Percentiles rank a stretch among this genome's conserved stretches.
phyloP scores from a whole-genome alignment of 2,329 filamentous ascomycete genomes.

The Ophiostoma populinum region DNA sequence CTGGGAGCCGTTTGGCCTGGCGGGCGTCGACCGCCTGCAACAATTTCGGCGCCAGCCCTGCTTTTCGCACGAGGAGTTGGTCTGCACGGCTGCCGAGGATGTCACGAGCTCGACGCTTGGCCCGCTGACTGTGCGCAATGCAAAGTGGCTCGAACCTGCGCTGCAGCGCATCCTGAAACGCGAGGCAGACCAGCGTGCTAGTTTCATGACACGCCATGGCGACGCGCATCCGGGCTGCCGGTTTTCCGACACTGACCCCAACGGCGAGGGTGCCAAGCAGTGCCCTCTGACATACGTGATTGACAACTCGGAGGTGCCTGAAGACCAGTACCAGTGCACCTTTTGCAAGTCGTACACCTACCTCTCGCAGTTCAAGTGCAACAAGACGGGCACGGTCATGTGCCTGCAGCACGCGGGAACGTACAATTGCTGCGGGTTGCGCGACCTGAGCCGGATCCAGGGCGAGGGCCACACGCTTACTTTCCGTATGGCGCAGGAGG shows the following conservation, averaged over 20 bases:
- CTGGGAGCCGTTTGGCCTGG: constrained; percentile 84
- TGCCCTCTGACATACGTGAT: constrained; percentile 31
- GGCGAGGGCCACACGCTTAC: constrained; percentile 57
- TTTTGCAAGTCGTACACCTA: constrained; percentile 90
- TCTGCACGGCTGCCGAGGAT: constrained; percentile 75
- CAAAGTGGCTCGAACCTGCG: constrained; percentile 87
- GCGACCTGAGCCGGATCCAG: constrained; percentile 47
- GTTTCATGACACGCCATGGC: constrained; percentile 33
- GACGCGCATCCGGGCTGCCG: constrained; percentile 31
- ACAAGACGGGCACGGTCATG: constrained; percentile 61
- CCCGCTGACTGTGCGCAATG: constrained; percentile 60
- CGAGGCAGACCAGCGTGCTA: not conserved
- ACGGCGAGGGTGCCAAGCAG: constrained; percentile 14
- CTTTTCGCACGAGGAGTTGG: constrained; percentile 89
- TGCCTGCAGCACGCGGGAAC: constrained; percentile 70
- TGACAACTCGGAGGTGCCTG: constrained; percentile 58
- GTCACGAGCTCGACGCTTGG: constrained; percentile 35
- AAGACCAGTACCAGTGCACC: constrained; percentile 83
- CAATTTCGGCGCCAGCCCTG: constrained; percentile 82
- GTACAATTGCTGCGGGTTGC: constrained; percentile 61
- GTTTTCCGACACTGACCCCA: constrained; percentile 23
- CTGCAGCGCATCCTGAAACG: constrained; percentile 46
- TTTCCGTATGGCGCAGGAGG: constrained; percentile 60
- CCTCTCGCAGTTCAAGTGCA: constrained; percentile 76
- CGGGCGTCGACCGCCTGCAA: constrained; percentile 72